Conservation (phyloP, 805 yeast species). For the Kurtzmaniella cleridarum region DNA sequence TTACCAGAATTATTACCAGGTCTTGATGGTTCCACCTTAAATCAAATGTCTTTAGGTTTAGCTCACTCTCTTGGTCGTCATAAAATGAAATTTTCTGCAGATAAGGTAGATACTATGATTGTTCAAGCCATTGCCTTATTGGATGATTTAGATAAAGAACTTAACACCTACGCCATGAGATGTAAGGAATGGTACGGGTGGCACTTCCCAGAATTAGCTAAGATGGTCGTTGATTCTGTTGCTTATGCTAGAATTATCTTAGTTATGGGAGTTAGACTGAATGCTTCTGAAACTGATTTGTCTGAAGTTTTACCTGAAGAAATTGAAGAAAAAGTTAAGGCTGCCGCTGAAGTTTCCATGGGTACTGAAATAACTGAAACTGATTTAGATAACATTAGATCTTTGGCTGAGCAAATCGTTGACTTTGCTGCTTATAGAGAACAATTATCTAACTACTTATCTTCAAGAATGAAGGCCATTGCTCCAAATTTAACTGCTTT, state of each 20-base stretch:
- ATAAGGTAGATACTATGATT: constrained; percentile 98
- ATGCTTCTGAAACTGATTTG: constrained; percentile 84
- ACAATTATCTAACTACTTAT: constrained; percentile 85
- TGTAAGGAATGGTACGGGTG: constrained; percentile 99
- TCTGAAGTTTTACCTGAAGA: constrained; percentile 44
- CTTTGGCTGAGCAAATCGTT: constrained; percentile 93
- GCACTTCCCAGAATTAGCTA: constrained; percentile 99
- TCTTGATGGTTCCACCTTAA: constrained; percentile 72
- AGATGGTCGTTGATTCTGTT: constrained; percentile 91
- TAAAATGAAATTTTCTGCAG: constrained; percentile 95
- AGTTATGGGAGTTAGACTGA: constrained; percentile 90
- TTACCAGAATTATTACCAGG: constrained; percentile 95
- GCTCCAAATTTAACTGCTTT: constrained; percentile 95
- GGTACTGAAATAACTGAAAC: constrained; percentile 96
- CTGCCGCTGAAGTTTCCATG: constrained; percentile 98
- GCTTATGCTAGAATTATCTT: constrained; percentile 93
- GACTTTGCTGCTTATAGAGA: constrained; percentile 96
- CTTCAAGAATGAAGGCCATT: constrained; percentile 96
- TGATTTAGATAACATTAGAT: constrained; percentile 82
- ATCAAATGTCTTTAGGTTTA: constrained; percentile 95
- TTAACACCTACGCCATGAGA: constrained; percentile 98
- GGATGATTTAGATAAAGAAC: constrained; percentile 95
- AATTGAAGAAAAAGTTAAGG: constrained; percentile 59
- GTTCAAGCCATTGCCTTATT: constrained; percentile 96
- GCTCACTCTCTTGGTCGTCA: constrained; percentile 99